Conservation (phyloP, 768 basidiomycete genomes). For the Steccherinum ochraceum region DNA sequence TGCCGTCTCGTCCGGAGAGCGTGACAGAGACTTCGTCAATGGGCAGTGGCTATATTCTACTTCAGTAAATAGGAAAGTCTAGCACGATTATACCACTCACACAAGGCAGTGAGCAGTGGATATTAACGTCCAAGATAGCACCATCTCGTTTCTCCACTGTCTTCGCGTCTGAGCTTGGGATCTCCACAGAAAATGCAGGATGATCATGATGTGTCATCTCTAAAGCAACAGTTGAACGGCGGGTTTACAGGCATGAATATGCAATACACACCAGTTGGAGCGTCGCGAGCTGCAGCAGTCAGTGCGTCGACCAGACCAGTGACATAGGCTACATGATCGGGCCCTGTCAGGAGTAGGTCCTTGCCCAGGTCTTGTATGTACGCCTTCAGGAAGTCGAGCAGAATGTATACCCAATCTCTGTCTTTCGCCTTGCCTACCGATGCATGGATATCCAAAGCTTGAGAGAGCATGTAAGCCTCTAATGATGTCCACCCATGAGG, state of each 20-base stretch:
- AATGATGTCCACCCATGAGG: conserved; percentile 78
- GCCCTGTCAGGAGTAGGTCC: conserved; percentile 48
- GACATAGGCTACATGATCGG: conserved; percentile 47
- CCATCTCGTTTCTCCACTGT: conserved; percentile 62
- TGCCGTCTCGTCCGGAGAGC: conserved; percentile 58
- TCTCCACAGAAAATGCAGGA: conserved; percentile 51
- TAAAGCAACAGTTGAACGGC: conserved; percentile 22
- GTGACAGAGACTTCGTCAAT: conserved; percentile 56
- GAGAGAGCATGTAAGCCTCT: conserved; percentile 73
- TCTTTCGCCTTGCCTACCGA: conserved; percentile 53
- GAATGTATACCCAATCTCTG: conserved; percentile 74
- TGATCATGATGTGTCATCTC: conserved; percentile 68
- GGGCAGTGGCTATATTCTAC: conserved; percentile 42
- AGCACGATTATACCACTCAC: no score
- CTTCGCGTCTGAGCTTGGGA: conserved; percentile 37
- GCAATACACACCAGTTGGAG: conserved; percentile 44
- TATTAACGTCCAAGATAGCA: conserved; percentile 47
- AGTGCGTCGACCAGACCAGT: conserved; percentile 43
- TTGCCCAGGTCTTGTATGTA: conserved; percentile 49
- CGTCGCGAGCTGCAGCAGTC: conserved; percentile 37
- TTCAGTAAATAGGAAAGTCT: background rate
- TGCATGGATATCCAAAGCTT: conserved; percentile 63
- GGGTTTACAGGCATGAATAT: background rate
- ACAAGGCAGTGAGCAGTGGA: conserved; percentile 69
- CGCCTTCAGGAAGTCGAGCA: conserved; percentile 70